Percentiles rank a stretch among this genome's conserved stretches.
Evolutionary conservation across 1,284 basidiomycete genomes (phyloP).

Genomic region (Pisolithus thermaeus): DNA sequence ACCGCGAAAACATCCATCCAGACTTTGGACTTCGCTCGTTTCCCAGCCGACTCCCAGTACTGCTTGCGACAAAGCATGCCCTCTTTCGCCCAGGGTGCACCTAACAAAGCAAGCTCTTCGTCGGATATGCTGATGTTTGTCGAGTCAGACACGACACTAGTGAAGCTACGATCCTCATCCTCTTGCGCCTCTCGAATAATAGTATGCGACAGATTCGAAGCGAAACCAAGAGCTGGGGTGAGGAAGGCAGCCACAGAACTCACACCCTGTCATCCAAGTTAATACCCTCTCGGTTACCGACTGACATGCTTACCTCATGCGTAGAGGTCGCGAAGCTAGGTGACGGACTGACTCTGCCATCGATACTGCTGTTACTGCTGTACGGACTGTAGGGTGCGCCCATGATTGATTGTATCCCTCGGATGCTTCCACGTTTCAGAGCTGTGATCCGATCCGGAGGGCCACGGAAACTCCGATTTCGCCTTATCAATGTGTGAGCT

Average conservation of each 20-base stretch:
- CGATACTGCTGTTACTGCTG: conserved; percentile 74
- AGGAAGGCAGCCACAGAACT: conserved; percentile 57
- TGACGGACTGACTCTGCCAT: conserved; percentile 83
- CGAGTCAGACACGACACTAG: conserved; percentile 53
- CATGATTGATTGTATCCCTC: conserved; percentile 77
- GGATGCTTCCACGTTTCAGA: conserved; percentile 86
- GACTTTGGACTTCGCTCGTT: conserved; percentile 77
- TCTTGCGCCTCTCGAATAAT: conserved; percentile 94
- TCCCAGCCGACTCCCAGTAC: conserved; percentile 84
- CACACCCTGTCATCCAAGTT: conserved; percentile 28
- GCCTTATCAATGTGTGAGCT: conserved; percentile 37
- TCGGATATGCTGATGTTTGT: conserved; percentile 82
- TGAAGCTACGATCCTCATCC: conserved; percentile 75
- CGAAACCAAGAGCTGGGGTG: conserved; percentile 86
- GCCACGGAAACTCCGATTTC: conserved; percentile 64
- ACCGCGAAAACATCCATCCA: conserved; percentile 97
- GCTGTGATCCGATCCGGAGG: conserved; percentile 66
- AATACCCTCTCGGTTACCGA: conserved; percentile 3
- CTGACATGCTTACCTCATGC: conserved; percentile 56
- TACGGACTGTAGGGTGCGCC: conserved; percentile 63
- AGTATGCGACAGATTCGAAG: conserved; percentile 90
- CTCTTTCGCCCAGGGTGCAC: conserved; percentile 98
- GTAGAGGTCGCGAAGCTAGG: conserved; percentile 72
- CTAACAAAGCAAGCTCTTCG: conserved; percentile 90
- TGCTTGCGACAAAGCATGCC: conserved; percentile 92